Evolutionary conservation across 257 asterid species (phyloP), one percentile per base, ranked within the genome.

Genomic region (Lavandula angustifolia): DNA sequence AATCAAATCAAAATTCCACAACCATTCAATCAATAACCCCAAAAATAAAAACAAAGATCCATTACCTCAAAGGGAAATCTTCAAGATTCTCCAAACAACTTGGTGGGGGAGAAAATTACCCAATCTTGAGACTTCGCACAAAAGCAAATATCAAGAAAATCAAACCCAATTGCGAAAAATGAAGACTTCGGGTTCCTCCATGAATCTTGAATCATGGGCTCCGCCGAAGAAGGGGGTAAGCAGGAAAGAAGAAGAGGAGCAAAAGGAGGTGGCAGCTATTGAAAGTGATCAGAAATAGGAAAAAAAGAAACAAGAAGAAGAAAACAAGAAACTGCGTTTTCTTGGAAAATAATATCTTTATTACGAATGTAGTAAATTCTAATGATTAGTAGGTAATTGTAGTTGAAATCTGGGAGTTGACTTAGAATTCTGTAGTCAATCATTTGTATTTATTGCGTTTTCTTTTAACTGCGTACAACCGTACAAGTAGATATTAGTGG

Each of bases 171-270:
- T 34, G 5, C 11, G 59, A 7, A 46, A 52, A 54, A 16, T 35
- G 22, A 44, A 42, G 31, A 54, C 55, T 46, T 63, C 52, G 14
- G 71, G 67, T 60, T 53, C 76, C 55, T 52, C 80, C 80, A 69
- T 69, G 75, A 77, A 77, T 72, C 75, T 18, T 29, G 74, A 71
- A 64, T 61, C 71, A 64, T 64, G 73, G 73, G 60, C 41, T 60
- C 35, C 38, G 9, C 53, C 40, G 59, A 17, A 33, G 32, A 6
- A 65, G 62, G 48, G 52, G 64, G 43, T 22, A 76, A 46, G 55
- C 32, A 6, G 73, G 58, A 41, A 56, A 47, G 42, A 56, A 57
- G 44, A 54, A 13, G 40, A 7, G 14, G 57, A 49, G 58, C 17
- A 58, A 58, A 4, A 33, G 3, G 37, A 33, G 37, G 37, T 33